Percentiles rank a stretch among this genome's conserved stretches.
These are phyloP conservation scores for Akanthomyces lecanii DNA, from an alignment of 2,329 filamentous ascomycete species.

Conservation along the genomic window DNA sequence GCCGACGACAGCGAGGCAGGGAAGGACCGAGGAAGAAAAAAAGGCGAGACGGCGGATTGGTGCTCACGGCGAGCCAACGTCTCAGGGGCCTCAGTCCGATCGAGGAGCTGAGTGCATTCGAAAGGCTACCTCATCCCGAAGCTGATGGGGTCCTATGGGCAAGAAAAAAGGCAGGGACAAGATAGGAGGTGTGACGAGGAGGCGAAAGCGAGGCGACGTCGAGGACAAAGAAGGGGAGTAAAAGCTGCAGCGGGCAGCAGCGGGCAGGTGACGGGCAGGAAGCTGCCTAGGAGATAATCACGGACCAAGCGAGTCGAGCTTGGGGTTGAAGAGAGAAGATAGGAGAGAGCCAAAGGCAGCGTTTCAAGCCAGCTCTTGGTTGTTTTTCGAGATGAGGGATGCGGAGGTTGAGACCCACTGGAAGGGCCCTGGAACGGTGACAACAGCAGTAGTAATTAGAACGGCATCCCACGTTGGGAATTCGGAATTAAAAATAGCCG, in stretches of 20 bases:
- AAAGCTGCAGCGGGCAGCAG: neutral
- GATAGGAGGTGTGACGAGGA: constrained; percentile 3
- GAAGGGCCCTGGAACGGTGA: neutral
- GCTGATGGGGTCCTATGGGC: constrained; percentile 14
- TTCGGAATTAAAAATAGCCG: neutral
- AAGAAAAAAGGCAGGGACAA: constrained; percentile 3
- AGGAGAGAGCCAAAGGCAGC: constrained; percentile 9
- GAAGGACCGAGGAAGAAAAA: neutral
- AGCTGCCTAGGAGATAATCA: constrained; percentile 6
- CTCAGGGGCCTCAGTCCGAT: constrained; percentile 49
- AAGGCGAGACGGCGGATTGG: neutral
- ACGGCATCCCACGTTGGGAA: neutral
- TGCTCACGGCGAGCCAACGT: constrained; percentile 16
- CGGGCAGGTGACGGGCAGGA: constrained; percentile 2
- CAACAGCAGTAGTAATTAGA: neutral
- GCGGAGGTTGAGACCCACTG: constrained; percentile 18
- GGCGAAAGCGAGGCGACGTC: neutral
- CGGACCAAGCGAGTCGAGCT: constrained; percentile 14
- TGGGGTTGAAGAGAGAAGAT: constrained; percentile 15
- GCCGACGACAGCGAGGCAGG: constrained; percentile 24
- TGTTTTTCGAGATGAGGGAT: constrained; percentile 19
- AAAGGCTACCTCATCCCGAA: constrained; percentile 56
- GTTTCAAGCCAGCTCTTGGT: constrained; percentile 15
- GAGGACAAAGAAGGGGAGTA: neutral
- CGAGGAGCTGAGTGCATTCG: constrained; percentile 55